Percentiles rank a stretch among this genome's conserved stretches.
Evolutionary conservation across 129 eudicot genomes (phyloP).

Genomic region (Rutidosis leptorrhynchoides): DNA sequence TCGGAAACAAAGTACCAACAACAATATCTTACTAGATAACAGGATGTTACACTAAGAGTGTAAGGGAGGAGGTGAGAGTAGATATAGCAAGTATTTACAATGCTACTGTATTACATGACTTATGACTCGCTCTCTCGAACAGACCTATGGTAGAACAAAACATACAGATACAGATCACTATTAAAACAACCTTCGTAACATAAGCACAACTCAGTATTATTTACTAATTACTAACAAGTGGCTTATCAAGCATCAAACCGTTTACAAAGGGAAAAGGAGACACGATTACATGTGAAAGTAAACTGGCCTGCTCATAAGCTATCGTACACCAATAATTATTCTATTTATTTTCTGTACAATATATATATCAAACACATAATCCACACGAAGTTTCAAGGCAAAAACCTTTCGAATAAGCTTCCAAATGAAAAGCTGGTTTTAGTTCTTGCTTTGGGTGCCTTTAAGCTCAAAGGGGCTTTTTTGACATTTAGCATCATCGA

Average conservation of each 20-base stretch:
- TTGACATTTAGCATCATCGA: constrained; percentile 79
- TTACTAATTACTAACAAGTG: constrained; percentile 11
- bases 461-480: constrained; percentile 42
- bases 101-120: too few relatives aligned
- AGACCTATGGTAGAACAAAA: too few relatives aligned
- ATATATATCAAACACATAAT: background rate
- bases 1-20: too few relatives aligned
- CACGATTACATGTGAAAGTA: constrained; percentile 7
- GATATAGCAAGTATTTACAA: too few relatives aligned
- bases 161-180: too few relatives aligned
- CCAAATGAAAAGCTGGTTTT: constrained; percentile 79
- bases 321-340: constrained; percentile 30
- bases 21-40: too few relatives aligned
- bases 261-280: constrained; percentile 13
- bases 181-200: too few relatives aligned
- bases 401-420: constrained; percentile 53
- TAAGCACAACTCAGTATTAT: too few relatives aligned
- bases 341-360: too few relatives aligned
- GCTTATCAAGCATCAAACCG: background rate
- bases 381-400: constrained; percentile 32
- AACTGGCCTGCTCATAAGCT: constrained; percentile 21
- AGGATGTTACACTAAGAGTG: too few relatives aligned
- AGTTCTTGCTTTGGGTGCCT: constrained; percentile 48
- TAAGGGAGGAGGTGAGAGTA: too few relatives aligned
- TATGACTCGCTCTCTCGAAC: too few relatives aligned